These are phyloP conservation scores for Zygoascus flipseniorum DNA, from an alignment of 805 yeast genomes.

Conservation along the genomic window DNA sequence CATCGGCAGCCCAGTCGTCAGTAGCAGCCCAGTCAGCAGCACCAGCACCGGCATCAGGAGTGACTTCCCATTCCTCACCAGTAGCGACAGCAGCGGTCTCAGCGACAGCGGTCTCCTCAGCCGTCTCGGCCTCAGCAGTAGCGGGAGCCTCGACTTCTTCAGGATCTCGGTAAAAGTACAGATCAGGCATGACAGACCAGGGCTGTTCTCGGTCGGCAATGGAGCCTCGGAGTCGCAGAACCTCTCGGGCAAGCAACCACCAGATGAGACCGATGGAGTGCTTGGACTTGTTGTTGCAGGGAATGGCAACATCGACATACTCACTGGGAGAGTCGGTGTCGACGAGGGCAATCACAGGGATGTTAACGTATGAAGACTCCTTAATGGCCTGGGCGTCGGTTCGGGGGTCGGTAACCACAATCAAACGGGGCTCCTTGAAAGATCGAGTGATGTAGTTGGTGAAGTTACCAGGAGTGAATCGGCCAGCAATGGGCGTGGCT, in stretches of 20 bases:
- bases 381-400: slow-evolving; percentile 99
- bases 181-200: slow-evolving; percentile 99
- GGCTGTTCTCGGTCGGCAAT: slow-evolving; percentile 91
- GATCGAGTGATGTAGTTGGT: slow-evolving; percentile 99
- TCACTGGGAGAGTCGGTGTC: slow-evolving; percentile 99
- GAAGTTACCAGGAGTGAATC: slow-evolving; percentile 99
- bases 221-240: slow-evolving; percentile 96
- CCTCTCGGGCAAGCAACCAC: slow-evolving; percentile 99
- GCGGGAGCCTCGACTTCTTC: slow-evolving; percentile 88
- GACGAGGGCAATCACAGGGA: slow-evolving; percentile 98
- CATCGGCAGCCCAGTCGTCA: slow-evolving; percentile 38
- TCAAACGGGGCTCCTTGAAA: slow-evolving; percentile 99
- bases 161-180: slow-evolving; percentile 99
- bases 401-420: slow-evolving; percentile 99
- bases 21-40: slow-evolving; percentile 54
- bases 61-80: slow-evolving; percentile 39
- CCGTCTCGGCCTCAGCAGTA: slow-evolving; percentile 57
- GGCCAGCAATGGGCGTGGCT: slow-evolving; percentile 99
- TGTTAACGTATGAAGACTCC: slow-evolving; percentile 99
- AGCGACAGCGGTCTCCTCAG: slow-evolving; percentile 57
- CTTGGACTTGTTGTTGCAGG: slow-evolving; percentile 99
- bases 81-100: slow-evolving; percentile 67
- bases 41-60: slow-evolving; percentile 37
- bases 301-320: slow-evolving; percentile 98
- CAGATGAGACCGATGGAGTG: slow-evolving; percentile 99